Evolutionary conservation across 2,329 filamentous ascomycete species (phyloP).

Genomic region (Trichothecium roseum): DNA sequence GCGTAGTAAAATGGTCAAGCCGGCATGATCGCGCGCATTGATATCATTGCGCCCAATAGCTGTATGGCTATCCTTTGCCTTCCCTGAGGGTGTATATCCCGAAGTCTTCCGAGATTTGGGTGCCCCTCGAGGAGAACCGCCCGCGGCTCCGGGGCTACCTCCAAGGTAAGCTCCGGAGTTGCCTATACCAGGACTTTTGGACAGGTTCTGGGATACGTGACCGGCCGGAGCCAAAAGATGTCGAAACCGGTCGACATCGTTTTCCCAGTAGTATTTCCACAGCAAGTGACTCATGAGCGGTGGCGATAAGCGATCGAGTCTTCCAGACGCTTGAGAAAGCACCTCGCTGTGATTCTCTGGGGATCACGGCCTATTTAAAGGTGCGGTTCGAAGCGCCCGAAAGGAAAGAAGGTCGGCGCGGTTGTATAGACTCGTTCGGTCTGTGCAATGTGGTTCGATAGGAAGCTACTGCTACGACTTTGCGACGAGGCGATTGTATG

Average conservation of each 20-base stretch:
- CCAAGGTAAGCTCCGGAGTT: constrained; percentile 18
- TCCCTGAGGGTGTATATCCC: constrained; percentile 32
- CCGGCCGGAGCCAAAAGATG: constrained; percentile 69
- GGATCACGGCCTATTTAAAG: constrained; percentile 93
- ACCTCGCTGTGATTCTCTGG: constrained; percentile 80
- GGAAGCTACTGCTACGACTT: no score
- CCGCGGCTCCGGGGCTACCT: constrained; percentile 29
- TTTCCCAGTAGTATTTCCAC: constrained; percentile 94
- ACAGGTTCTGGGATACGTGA: constrained; percentile 41
- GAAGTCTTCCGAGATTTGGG: constrained; percentile 42
- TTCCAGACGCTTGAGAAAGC: constrained; percentile 47
- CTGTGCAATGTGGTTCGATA: no score
- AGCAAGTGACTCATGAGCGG: constrained; percentile 87
- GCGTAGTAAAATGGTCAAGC: constrained; percentile 76
- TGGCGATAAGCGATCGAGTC: constrained; percentile 23
- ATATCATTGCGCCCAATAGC: constrained; percentile 53
- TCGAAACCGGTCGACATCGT: constrained; percentile 93
- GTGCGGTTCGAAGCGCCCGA: constrained; percentile 34
- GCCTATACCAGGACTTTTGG: constrained; percentile 41
- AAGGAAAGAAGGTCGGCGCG: background rate
- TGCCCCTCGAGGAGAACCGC: constrained; percentile 38
- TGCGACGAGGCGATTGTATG: no score
- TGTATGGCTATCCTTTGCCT: constrained; percentile 31
- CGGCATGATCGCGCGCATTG: constrained; percentile 73
- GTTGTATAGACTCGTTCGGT: background rate